Conservation (phyloP, 495 filamentous ascomycete species). For the Penicillium tannophilum region DNA sequence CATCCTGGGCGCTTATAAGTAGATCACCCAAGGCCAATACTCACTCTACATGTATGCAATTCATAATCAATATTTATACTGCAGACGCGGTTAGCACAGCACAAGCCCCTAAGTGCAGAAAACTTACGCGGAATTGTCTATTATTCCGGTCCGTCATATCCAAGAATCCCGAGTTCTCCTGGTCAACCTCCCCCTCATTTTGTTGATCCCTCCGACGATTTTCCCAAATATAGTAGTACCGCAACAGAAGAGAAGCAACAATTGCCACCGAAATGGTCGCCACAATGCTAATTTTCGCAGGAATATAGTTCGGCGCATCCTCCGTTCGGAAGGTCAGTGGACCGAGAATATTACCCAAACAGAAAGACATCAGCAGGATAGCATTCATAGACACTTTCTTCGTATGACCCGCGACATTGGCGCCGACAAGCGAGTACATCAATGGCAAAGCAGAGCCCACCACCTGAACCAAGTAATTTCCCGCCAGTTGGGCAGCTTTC, state of each 20-base stretch:
- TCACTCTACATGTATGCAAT: too few species aligned
- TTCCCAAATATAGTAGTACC: conserved; percentile 47
- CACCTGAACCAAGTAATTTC: conserved; percentile 44
- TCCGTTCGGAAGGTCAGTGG: conserved; percentile 54
- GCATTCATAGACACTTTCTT: conserved; percentile 59
- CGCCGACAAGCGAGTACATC: conserved; percentile 44
- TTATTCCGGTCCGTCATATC: conserved; percentile 45
- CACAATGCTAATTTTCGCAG: conserved; percentile 64
- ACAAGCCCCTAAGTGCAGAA: conserved; percentile 28
- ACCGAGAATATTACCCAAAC: conserved; percentile 61
- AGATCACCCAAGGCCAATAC: background rate
- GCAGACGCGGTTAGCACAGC: conserved; percentile 11
- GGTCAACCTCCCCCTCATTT: conserved; percentile 17
- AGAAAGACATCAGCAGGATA: conserved; percentile 61
- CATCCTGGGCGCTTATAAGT: too few species aligned
- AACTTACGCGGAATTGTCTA: conserved; percentile 33
- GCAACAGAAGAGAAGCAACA: conserved; percentile 36
- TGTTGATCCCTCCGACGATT: conserved; percentile 41
- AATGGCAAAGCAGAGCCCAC: conserved; percentile 40
- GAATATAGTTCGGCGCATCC: conserved; percentile 51
- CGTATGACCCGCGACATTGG: conserved; percentile 52
- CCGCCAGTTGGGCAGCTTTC: conserved; percentile 37
- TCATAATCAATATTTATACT: conserved; percentile 19
- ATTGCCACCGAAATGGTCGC: conserved; percentile 47
- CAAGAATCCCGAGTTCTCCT: conserved; percentile 34